Base-by-base conservation (phyloP, 1,139 yeast species). In the Blastobotrys serpentis region DNA sequence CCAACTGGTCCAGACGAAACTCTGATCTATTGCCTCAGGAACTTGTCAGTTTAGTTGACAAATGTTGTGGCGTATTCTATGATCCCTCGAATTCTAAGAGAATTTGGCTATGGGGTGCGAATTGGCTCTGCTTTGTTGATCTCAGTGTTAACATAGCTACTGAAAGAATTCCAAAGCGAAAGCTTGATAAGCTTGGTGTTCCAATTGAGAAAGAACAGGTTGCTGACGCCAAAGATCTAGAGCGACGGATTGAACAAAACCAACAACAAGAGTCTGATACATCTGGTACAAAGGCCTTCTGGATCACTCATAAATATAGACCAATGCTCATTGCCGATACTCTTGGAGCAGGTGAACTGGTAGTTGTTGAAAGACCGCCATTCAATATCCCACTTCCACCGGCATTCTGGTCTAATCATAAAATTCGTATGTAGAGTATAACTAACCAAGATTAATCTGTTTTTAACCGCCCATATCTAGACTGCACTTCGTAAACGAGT, bases 61-160 rank as follows among this genome's bases (percentile, higher is more conserved):
- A 84, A 59, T 85, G 95, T 49, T 76, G 80, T 55, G 96, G 96
- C 6, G 67, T 86, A 22, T 87, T 86, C 61, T 60, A 58, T 19
- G 76, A 72, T 44, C 62, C 64, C 5, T 48, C 56, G 2, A 60
- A 66, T 40, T 61, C 70, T 1, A 71, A 76, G 46, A 69, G 77
- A 40, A 71, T 85, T 22, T 90, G 97, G 97, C 67, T 89, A 17
- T 89, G 86, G 78, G 96, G 97, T 2, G 76, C 86, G n/a, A 78
- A 79, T 46, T 92, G 96, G 95, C 63, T 90, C 17, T 78, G 85
- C 6, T 86, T 77, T 63, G 77, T 92, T 46, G 92, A 90, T 64
- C 70, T 86, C 53, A 66, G 75, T n/a, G 65, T 75, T 49, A 81
- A 84, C 58, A 70, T 84, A 48, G 86, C 88, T 21, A 58, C 66